Evolutionary conservation across 345 rosid species (phyloP).

Genomic region (Bruguiera sexangula): DNA sequence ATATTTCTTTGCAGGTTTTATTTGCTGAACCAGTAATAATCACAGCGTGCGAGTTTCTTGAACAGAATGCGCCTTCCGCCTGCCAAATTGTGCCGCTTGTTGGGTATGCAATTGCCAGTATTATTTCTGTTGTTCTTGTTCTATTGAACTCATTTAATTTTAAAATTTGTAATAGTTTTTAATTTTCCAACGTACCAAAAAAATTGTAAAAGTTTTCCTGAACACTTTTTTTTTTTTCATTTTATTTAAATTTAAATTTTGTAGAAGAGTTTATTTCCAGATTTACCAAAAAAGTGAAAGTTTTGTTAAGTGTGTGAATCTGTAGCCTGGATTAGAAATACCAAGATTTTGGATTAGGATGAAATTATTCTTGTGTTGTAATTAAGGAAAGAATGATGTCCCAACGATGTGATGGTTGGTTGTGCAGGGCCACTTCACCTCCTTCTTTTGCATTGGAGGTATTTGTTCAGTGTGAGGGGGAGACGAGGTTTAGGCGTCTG

Average conservation of each 20-base stretch:
- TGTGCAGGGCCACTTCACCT: slow-evolving; percentile 86
- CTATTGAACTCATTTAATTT: not conserved
- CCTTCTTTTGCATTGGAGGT: slow-evolving; percentile 99
- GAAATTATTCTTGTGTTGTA: not conserved
- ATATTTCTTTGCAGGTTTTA: slow-evolving; percentile 49
- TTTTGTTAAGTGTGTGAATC: no score
- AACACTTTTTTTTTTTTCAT: not conserved
- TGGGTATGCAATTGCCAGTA: slow-evolving; percentile 50
- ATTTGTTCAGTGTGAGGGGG: slow-evolving; percentile 88
- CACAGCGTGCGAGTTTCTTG: slow-evolving; percentile 91
- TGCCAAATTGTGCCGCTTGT: slow-evolving; percentile 74
- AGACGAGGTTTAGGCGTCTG: slow-evolving; percentile 91
- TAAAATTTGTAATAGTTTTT: not conserved
- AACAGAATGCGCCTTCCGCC: slow-evolving; percentile 78
- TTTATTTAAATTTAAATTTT: no score
- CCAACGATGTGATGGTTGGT: slow-evolving; percentile 12
- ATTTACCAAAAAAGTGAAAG: no score
- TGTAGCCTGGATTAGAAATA: no score
- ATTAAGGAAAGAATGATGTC: not conserved
- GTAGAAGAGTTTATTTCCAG: no score
- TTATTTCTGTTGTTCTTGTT: not conserved
- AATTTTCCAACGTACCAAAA: no score
- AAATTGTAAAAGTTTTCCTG: no score
- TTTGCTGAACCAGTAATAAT: slow-evolving; percentile 92
- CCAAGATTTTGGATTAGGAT: no score